Base-by-base conservation (phyloP, 2,329 filamentous ascomycete species). In the Aspergillus brasiliensis region DNA sequence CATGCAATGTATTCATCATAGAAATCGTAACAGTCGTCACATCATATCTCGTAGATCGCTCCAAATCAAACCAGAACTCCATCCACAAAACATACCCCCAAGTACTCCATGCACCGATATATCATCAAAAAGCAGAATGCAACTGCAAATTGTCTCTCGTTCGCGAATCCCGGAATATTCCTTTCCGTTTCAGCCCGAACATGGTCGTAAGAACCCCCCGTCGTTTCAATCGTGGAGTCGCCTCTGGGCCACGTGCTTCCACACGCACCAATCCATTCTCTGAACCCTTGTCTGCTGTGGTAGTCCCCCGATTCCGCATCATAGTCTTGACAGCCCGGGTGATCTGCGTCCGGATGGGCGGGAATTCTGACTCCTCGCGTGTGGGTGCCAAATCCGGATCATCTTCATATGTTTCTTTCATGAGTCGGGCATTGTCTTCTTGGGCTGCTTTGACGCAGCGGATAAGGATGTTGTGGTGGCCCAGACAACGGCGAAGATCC, bases 401-500 rank as follows among this genome's bases (percentile, higher is more conserved):
- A 17, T 53, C 37, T 23, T 60, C 46, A 19, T 51, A 31, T 11
- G 53, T 38, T 15, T 56, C 37, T 11, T 46, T 44, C 25, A 46
- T 25, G 27, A 42, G 31, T 25, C 58, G 53, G 46, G 40, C 31
- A 34, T 31, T 57, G 49, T 58, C 54, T 53, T 64, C 63, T 17
- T 65, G 55, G 5, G 46, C 55, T 10, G 63, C 62, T 40, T 57
- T 56, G 25, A 62, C 48, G 34, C 62, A 66, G 17, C 59, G 61
- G 40, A 42, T 57, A 25, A 63, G 61, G 21, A 67, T 51, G n/a
- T 51, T 55, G 42, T 64, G 58, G 17, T 65, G 63, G 17, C 63
- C 63, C 8, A 66, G 38, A 23, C 59, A 66, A 15, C 61, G 65
- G 8, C 63, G 65, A 13, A 65, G 61, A 21, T 63, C 52, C 11